Evolutionary conservation across 1,284 basidiomycete genomes (phyloP), one percentile per base, ranked within the genome.

Genomic region (Trametes polyzona): DNA sequence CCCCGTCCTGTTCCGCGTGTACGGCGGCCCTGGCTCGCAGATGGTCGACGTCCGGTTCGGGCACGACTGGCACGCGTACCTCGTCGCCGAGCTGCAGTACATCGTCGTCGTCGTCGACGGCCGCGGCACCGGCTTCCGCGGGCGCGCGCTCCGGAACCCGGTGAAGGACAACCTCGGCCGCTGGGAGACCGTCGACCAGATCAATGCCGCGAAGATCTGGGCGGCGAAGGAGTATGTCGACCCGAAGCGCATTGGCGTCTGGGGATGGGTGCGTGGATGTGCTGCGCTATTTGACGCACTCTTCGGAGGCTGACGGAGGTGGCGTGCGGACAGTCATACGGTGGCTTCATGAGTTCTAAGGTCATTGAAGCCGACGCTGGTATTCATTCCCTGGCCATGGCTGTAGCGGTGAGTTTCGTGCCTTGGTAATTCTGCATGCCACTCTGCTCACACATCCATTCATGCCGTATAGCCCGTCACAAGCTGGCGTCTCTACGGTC

Each of bases 241-340:
- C 71, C 78, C 85, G 37, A 85, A 82, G 67, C 79, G 93, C 41
- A 92, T 98, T 40, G 96, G 96, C 0, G 88, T 98, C 33, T 96
- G 94, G 93, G 95, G 95, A 43, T 97, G 95, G 94, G 92, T 93
- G 62, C 69, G 89, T 77, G 42, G 17, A 4, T 19, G 8, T 8
- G n/a, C 1, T n/a, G n/a, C 14, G 8, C 4, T 4, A 6, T 19
- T 55, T 55, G 63, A 46, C 30, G 50, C 21, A 43, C 10, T n/a
- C 41, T 23, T 17, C 21, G 32, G n/a, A n/a, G n/a, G n/a, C n/a
- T n/a, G n/a, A n/a, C n/a, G n/a, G n/a, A n/a, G n/a, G n/a, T n/a
- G n/a, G n/a, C n/a, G n/a, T n/a, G n/a, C n/a, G n/a, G n/a, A n/a
- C 66, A 93, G 93, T 93, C 91, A 12, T 96, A 95, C 67, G 95